Evolutionary conservation across 208 protist genomes (phyloP).

Genomic region (Trypanosomatidae sp.): DNA sequence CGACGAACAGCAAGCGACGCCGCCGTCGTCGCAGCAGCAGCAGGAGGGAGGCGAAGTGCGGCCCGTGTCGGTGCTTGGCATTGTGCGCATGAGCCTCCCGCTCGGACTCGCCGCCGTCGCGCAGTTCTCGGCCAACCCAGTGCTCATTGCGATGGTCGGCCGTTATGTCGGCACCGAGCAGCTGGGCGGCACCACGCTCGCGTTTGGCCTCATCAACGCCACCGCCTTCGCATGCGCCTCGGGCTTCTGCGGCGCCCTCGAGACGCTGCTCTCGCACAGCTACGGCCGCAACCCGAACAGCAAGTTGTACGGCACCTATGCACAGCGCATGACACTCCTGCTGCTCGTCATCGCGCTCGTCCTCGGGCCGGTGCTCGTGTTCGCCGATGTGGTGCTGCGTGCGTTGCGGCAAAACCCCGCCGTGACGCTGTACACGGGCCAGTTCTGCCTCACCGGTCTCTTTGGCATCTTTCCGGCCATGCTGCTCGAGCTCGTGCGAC

Average conservation of each 20-base stretch:
- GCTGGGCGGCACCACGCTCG: constrained; percentile 48
- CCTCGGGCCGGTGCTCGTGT: constrained; percentile 33
- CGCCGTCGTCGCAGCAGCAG: too few species aligned
- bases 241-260: constrained; percentile 55
- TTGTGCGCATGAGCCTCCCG: constrained; percentile 14
- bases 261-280: constrained; percentile 63
- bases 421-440: constrained; percentile 31
- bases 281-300: constrained; percentile 54
- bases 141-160: constrained; percentile 39
- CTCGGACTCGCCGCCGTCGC: constrained; percentile 40
- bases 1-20: too few species aligned
- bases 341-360: constrained; percentile 33
- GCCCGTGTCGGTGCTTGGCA: too few species aligned
- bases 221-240: constrained; percentile 47
- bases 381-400: constrained; percentile 33
- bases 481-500: constrained; percentile 63
- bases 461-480: constrained; percentile 53
- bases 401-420: constrained; percentile 27
- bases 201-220: constrained; percentile 64
- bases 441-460: constrained; percentile 39
- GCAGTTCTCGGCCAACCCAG: constrained; percentile 39
- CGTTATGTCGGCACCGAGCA: constrained; percentile 24
- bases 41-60: too few species aligned
- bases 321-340: constrained; percentile 61
- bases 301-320: constrained; percentile 63